phyloP scores from a whole-genome alignment of 495 filamentous ascomycete genomes.

The Xylaria intraflava region DNA sequence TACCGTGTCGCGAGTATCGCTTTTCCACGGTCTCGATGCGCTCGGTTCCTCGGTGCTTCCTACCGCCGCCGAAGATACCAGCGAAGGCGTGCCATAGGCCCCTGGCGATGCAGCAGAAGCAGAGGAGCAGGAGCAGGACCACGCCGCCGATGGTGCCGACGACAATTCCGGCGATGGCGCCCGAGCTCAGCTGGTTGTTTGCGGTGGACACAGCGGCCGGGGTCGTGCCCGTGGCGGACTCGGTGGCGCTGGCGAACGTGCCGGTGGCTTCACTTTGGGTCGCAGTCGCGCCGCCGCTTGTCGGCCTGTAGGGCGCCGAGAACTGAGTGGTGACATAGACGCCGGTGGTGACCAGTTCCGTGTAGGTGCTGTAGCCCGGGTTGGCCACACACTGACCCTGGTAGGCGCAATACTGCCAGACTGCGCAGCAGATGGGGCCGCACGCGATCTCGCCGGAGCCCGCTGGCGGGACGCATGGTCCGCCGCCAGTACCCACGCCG shows the following conservation, averaged over 20 bases:
- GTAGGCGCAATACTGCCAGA: slow-evolving; percentile 58
- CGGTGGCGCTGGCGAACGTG: slow-evolving; percentile 29
- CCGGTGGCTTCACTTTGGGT: slow-evolving; percentile 35
- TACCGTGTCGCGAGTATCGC: slow-evolving; percentile 52
- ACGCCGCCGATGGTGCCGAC: slow-evolving; percentile 78
- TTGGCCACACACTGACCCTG: slow-evolving; percentile 41
- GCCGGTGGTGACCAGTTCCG: slow-evolving; percentile 31
- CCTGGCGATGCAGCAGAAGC: slow-evolving; percentile 65
- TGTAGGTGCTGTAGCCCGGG: slow-evolving; percentile 26
- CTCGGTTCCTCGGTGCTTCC: slow-evolving; percentile 38
- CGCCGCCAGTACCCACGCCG: slow-evolving; percentile 27
- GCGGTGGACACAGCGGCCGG: slow-evolving; percentile 32
- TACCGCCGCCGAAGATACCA: slow-evolving; percentile 58
- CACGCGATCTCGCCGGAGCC: slow-evolving; percentile 59
- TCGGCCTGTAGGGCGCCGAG: slow-evolving; percentile 62
- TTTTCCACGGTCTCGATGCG: slow-evolving; percentile 61
- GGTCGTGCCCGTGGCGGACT: slow-evolving; percentile 41
- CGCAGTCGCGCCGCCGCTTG: slow-evolving; percentile 51
- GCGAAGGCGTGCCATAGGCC: slow-evolving; percentile 57
- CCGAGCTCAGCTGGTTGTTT: slow-evolving; percentile 59
- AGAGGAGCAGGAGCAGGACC: slow-evolving; percentile 63
- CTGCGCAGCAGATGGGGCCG: slow-evolving; percentile 67
- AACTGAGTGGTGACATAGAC: slow-evolving; percentile 42
- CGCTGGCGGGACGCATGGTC: slow-evolving; percentile 46
- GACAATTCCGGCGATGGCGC: slow-evolving; percentile 93